Percentiles rank a stretch among this genome's conserved stretches.
Conservation (phyloP, 139 green algal genomes). For the Auxenochlorella pyrenoidosa region DNA sequence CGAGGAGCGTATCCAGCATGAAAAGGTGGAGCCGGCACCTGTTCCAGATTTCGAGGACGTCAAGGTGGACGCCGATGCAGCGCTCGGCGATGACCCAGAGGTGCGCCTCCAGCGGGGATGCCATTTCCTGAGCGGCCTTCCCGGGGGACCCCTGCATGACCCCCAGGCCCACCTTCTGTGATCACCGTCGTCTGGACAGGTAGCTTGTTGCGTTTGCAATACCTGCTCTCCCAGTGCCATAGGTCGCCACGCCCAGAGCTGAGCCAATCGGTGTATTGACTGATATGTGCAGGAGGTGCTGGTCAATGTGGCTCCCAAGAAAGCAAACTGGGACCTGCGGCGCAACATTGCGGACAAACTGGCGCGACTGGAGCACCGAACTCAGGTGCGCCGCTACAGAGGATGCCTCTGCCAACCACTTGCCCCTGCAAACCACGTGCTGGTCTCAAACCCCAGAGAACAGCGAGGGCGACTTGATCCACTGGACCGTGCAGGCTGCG, state of each 20-base stretch:
- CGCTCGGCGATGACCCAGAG: constrained; percentile 59
- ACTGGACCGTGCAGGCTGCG: constrained; percentile 44
- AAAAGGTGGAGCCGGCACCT: constrained; percentile 71
- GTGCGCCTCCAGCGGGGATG: constrained; percentile 18
- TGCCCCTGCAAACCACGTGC: not conserved
- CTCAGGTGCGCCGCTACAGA: constrained; percentile 46
- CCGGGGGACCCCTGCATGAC: too few relatives aligned
- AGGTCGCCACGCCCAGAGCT: too few relatives aligned
- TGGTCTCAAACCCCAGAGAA: too few relatives aligned
- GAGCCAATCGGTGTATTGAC: not conserved
- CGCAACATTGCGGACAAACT: constrained; percentile 82
- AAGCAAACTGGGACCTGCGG: constrained; percentile 93
- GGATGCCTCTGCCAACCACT: not conserved
- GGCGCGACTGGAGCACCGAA: constrained; percentile 82
- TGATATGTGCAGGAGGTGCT: constrained; percentile 47
- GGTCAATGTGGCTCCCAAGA: constrained; percentile 85
- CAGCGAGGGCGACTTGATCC: too few relatives aligned
- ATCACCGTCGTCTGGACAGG: not conserved
- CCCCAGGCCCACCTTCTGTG: too few relatives aligned
- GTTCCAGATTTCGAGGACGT: constrained; percentile 71
- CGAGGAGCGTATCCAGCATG: constrained; percentile 77
- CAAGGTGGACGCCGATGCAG: constrained; percentile 55
- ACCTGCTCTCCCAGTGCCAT: too few relatives aligned
- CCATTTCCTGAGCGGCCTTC: too few relatives aligned
- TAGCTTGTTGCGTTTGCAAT: too few relatives aligned